Evolutionary conservation across 2,329 filamentous ascomycete genomes (phyloP), one percentile per base, ranked within the genome.

Genomic region (Fusarium oxysporum): DNA sequence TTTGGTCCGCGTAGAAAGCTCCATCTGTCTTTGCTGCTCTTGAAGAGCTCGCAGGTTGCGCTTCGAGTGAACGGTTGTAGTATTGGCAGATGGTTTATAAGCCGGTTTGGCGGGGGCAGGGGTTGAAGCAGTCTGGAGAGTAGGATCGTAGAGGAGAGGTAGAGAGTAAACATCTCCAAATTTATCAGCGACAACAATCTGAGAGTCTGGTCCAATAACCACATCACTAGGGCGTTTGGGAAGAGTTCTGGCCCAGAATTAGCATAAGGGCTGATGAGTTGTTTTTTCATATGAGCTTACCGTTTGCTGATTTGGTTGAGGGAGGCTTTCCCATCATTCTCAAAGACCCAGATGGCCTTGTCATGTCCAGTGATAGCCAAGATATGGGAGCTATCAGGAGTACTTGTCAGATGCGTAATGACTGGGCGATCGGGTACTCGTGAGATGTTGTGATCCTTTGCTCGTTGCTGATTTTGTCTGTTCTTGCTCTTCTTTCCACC

Each of bases 101-200:
- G 80, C 72, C 19, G 79, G 67, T 69, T 82, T 82, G 48, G 78
- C 67, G 7, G 70, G 43, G 35, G 62, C 57, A 44, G 72, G 59
- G 37, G 77, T 61, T 40, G 68, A 67, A 44, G 61, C 37, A 45
- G 45, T 30, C 53, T 73, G 59, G 56, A 58, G 30, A 76, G 71
- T 25, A 62, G 64, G 38, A 73, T 77, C 40, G 74, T 77, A 53
- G 66, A 79, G 58, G 56, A 98, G 85, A 19, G 96, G 96, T 12
- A 99, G 83, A 16, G 93, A 89, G 83, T 97, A 98, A 68, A 98
- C 96, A 81, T 99, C 96, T 73, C 96, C 96, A 78, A 98, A 98
- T 82, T 99, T 99, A 85, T 99, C 96, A 58, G 91, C 96, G 70
- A 90, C 91, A 65, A 98, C 83, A 71, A 99, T 93, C 13, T 91